A percentile compares a stretch with the other conserved stretches of the same genome.
phyloP scores from a whole-genome alignment of 805 yeast genomes.

The Kodamaea laetipori region DNA sequence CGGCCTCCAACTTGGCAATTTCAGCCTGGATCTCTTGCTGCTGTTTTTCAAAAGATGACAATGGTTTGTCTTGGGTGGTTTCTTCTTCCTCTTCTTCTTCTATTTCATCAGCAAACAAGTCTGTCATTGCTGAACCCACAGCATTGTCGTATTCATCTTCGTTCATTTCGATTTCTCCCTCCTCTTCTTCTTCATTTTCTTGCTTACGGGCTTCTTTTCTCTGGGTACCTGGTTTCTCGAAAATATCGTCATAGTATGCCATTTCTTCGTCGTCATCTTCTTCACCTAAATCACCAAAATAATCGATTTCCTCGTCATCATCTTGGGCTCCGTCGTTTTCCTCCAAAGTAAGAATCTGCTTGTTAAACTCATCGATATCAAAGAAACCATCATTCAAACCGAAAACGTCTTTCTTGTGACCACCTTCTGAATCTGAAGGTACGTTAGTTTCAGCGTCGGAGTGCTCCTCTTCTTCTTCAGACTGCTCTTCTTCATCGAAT shows the following conservation, averaged over 20 bases:
- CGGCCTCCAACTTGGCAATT: conserved; percentile 78
- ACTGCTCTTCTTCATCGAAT: conserved; percentile 15
- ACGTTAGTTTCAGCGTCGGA: conserved; percentile 22
- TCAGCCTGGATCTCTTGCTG: conserved; percentile 76
- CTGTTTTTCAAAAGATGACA: conserved; percentile 82
- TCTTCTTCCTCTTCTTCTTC: conserved; percentile 36
- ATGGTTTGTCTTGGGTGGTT: conserved; percentile 20
- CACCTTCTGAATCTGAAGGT: conserved; percentile 13
- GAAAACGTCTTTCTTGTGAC: conserved; percentile 46
- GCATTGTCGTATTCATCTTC: conserved; percentile 67
- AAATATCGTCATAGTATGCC: conserved; percentile 67
- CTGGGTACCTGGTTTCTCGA: conserved; percentile 43
- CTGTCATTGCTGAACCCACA: conserved; percentile 61
- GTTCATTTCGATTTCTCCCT: conserved; percentile 36
- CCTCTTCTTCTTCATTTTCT: conserved; percentile 34
- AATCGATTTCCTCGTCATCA: conserved; percentile 47
- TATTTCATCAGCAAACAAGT: conserved; percentile 53
- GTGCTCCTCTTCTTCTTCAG: conserved; percentile 19
- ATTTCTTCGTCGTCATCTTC: conserved; percentile 41
- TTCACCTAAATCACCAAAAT: conserved; percentile 50
- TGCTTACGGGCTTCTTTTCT: conserved; percentile 15
- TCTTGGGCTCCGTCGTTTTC: conserved; percentile 41
- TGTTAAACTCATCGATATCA: conserved; percentile 80
- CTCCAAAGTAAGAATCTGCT: conserved; percentile 68
- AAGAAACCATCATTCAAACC: conserved; percentile 85